These are phyloP conservation scores for Coemansia sp. DNA, from an alignment of 192 early-diverging fungal genomes.

Conservation along the genomic window DNA sequence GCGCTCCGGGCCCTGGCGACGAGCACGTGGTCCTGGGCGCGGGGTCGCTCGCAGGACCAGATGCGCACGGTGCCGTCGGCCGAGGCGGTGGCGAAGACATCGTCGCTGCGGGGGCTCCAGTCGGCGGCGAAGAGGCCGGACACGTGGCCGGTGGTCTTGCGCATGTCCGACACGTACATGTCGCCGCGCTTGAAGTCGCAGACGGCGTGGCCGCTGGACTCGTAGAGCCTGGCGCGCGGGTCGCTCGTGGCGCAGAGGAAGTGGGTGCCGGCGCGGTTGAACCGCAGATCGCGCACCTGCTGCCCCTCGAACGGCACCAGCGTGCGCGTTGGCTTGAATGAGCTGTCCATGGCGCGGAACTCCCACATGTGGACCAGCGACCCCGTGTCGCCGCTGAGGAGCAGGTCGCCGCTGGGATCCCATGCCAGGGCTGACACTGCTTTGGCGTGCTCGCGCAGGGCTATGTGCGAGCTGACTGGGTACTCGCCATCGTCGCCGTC, in stretches of 20 bases:
- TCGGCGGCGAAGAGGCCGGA: conserved; percentile 70
- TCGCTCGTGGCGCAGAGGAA: conserved; percentile 79
- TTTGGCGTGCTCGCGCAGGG: conserved; percentile 22
- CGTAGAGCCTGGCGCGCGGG: conserved; percentile 71
- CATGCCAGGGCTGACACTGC: conserved; percentile 69
- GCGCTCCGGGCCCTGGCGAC: conserved; percentile 69
- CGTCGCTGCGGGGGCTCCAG: conserved; percentile 74
- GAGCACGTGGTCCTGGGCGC: conserved; percentile 74
- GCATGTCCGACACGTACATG: conserved; percentile 87
- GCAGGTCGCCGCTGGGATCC: conserved; percentile 76
- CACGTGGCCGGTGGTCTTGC: conserved; percentile 83
- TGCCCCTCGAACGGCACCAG: conserved; percentile 79
- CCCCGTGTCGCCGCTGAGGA: conserved; percentile 80
- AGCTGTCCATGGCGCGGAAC: conserved; percentile 84
- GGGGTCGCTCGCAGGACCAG: conserved; percentile 80
- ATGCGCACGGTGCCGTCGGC: conserved; percentile 71
- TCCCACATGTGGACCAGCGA: conserved; percentile 88
- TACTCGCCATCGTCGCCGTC: neutral
- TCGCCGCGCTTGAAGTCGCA: conserved; percentile 86
- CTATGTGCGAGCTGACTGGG: conserved; percentile 9
- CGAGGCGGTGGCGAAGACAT: conserved; percentile 73
- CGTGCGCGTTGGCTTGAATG: conserved; percentile 71
- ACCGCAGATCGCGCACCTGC: conserved; percentile 79
- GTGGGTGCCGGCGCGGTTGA: conserved; percentile 68
- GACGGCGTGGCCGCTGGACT: conserved; percentile 73